phyloP scores from a whole-genome alignment of 768 basidiomycete genomes.

The Zangia roseola region DNA sequence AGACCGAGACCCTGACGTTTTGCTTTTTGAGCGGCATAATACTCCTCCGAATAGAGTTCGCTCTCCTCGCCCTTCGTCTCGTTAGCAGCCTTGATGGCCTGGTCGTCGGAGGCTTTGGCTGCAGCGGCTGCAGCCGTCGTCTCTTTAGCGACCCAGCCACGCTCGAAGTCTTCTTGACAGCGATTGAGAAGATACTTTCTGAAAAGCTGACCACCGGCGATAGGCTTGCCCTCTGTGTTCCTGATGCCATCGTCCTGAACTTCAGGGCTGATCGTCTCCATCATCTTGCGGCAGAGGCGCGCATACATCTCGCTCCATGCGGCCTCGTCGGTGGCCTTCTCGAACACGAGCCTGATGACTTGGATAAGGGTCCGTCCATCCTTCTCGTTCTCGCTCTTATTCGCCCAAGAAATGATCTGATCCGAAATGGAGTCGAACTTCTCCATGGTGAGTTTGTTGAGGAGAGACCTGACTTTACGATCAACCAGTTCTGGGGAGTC shows the following conservation, averaged over 20 bases:
- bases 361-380: slow-evolving; percentile 94
- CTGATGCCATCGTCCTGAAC: slow-evolving; percentile 88
- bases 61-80: slow-evolving; percentile 58
- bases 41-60: slow-evolving; percentile 91
- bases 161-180: slow-evolving; percentile 97
- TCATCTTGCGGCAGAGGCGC: slow-evolving; percentile 90
- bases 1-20: slow-evolving; percentile 96
- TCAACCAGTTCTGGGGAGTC: slow-evolving; percentile 87
- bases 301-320: slow-evolving; percentile 98
- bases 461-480: slow-evolving; percentile 85
- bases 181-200: slow-evolving; percentile 94
- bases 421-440: slow-evolving; percentile 94
- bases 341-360: slow-evolving; percentile 94
- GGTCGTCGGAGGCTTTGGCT: slow-evolving; percentile 81
- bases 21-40: slow-evolving; percentile 94
- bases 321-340: slow-evolving; percentile 96
- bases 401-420: slow-evolving; percentile 94
- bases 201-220: slow-evolving; percentile 92
- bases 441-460: slow-evolving; percentile 97
- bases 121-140: slow-evolving; percentile 84
- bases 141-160: slow-evolving; percentile 90
- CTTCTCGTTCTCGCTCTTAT: slow-evolving; percentile 88
- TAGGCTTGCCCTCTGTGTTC: slow-evolving; percentile 80
- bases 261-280: slow-evolving; percentile 86
- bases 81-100: slow-evolving; percentile 69